Evolutionary conservation across 2,329 filamentous ascomycete genomes (phyloP).

Genomic region (Fusarium longipes): DNA sequence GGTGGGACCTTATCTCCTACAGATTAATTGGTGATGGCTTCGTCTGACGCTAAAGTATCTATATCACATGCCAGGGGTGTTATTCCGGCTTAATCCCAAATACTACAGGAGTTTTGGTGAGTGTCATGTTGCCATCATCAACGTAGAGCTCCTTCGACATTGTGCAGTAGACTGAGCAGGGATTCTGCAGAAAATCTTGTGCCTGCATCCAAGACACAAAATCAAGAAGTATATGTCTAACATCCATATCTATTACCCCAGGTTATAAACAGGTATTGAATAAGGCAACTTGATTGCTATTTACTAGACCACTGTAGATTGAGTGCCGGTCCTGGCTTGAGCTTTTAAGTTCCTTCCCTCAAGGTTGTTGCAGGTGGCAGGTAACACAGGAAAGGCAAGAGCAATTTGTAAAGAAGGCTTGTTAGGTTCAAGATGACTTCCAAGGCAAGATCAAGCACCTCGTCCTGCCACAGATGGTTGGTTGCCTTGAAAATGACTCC

Average conservation of each 20-base stretch:
- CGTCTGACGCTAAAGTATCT: not conserved
- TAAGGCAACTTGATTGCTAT: not conserved
- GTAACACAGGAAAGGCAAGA: constrained; percentile 2
- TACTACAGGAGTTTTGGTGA: not conserved
- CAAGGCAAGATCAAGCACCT: not conserved
- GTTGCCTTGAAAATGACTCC: not conserved
- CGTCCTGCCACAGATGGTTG: not conserved
- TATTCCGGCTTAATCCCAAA: not conserved
- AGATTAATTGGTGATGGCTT: constrained; percentile 16
- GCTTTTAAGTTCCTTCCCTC: not conserved
- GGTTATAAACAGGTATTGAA: not conserved
- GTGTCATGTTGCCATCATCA: not conserved
- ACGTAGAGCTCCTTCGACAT: not conserved
- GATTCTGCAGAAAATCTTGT: not conserved
- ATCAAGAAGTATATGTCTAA: not conserved
- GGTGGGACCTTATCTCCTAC: constrained; percentile 14
- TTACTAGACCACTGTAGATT: not conserved
- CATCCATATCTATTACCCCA: too few relatives aligned
- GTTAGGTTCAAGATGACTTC: not conserved
- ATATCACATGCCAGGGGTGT: constrained; percentile 1
- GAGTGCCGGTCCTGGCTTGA: not conserved
- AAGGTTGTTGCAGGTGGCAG: not conserved
- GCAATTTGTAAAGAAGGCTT: not conserved
- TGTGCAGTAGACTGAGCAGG: not conserved
- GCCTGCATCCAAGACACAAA: not conserved